Base-by-base conservation (phyloP, 768 basidiomycete species). In the Naematelia encephala region DNA sequence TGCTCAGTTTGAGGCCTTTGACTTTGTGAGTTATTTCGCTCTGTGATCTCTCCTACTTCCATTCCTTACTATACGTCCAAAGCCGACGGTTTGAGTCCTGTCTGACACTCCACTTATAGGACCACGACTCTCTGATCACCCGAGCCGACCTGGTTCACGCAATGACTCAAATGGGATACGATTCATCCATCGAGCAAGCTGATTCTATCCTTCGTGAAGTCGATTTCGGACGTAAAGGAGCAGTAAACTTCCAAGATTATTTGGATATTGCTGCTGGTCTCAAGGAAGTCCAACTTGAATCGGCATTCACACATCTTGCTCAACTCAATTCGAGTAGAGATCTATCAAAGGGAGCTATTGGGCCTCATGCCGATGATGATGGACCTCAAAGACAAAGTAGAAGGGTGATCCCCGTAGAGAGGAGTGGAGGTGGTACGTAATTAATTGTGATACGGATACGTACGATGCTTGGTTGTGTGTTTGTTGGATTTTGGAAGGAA, bases 241-340 rank as follows among this genome's bases (percentile, higher is more conserved):
- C 82, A 25, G 78, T 96, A 48, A 84, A 86, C 61, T 85, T 90
- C 68, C 88, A 93, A 63, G 89, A 90, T 71, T 93, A 93, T 75
- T 80, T 92, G 50, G 90, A 93, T 84, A 75, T 79, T 59, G 79
- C 78, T 2, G 79, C 79, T 21, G 79, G 79, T 4, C 63, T 79
- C 48, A 79, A 80, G 62, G 77, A 80, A 53, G 59, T 78, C 2
- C 61, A 70, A 30, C 66, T 79, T n/a, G 76, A 76, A 39, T 68
- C 59, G 25, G 77, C 77, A 5, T 78, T 78, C 61, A 76, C 76
- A 5, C 73, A 76, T 50, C 54, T 78, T 5, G 74, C 74, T 30
- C 65, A 69, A 34, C 58, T 77, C 39, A 67, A 74, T 43, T 60
- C 67, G 28, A 51, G 61, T 2, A 16, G 70, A 19, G 52, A 62